Evolutionary conservation across 169 alveolate genomes (phyloP).

Genomic region (Cytauxzoon felis): DNA sequence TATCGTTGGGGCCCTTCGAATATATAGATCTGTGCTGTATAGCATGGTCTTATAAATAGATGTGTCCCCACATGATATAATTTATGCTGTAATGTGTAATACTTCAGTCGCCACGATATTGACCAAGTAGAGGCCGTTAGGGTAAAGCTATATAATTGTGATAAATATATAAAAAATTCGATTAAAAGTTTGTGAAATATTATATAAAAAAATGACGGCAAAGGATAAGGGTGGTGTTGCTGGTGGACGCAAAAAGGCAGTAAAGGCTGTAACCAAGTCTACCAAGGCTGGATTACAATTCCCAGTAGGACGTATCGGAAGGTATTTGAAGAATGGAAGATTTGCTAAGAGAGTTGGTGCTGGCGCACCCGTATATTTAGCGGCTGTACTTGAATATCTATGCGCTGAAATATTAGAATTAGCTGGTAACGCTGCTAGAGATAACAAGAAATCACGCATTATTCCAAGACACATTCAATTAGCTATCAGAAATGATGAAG

Average conservation of each 20-base stretch:
- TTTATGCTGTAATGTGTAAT: too few relatives aligned
- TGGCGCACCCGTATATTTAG: conserved; percentile 98
- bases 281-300: conserved; percentile 98
- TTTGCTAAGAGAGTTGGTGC: conserved; percentile 98
- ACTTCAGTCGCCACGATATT: conserved; percentile 50
- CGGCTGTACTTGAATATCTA: conserved; percentile 97
- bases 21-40: too few relatives aligned
- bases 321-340: conserved; percentile 94
- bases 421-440: conserved; percentile 98
- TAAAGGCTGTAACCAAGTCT: conserved; percentile 89
- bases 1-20: too few relatives aligned
- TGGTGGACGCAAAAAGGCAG: conserved; percentile 84
- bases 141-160: too few relatives aligned
- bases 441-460: conserved; percentile 95
- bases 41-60: too few relatives aligned
- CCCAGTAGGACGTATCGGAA: conserved; percentile 98
- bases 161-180: too few relatives aligned
- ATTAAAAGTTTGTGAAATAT: neutral
- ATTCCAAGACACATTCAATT: conserved; percentile 98
- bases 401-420: conserved; percentile 97
- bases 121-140: neutral
- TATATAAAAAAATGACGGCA: conserved; percentile 51
- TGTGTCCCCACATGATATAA: too few relatives aligned
- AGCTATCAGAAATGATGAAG: conserved; percentile 98
- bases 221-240: conserved; percentile 59